Evolutionary conservation across 495 filamentous ascomycete species (phyloP).

Genomic region (Penicilliopsis zonata): DNA sequence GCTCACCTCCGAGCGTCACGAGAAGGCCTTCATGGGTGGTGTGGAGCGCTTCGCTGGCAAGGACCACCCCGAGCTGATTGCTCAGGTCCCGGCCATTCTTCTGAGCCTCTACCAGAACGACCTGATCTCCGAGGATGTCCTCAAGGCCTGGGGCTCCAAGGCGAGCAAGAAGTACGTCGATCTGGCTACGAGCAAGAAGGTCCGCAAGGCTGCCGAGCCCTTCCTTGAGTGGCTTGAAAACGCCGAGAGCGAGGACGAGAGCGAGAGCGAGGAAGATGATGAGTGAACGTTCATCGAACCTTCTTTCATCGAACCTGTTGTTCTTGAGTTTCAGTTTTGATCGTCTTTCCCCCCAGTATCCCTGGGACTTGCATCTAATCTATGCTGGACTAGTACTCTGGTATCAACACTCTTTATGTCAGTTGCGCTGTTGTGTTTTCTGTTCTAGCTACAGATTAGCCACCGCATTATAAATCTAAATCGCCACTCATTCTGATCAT

Average conservation of each 20-base stretch:
- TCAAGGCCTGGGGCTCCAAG: slow-evolving; percentile 85
- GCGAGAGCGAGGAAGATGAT: slow-evolving; percentile 49
- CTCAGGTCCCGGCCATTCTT: slow-evolving; percentile 73
- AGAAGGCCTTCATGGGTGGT: slow-evolving; percentile 96
- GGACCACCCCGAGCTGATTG: slow-evolving; percentile 65
- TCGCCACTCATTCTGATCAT: no score
- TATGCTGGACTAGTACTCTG: no score
- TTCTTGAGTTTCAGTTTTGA: no score
- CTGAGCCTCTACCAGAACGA: slow-evolving; percentile 81
- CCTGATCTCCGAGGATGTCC: slow-evolving; percentile 71
- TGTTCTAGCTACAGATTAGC: no score
- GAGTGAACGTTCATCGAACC: no score
- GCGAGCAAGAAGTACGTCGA: slow-evolving; percentile 98
- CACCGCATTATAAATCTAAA: no score
- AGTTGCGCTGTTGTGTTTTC: no score
- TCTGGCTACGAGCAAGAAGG: slow-evolving; percentile 77
- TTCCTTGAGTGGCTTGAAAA: slow-evolving; percentile 91
- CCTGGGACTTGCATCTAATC: no score
- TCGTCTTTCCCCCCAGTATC: no score
- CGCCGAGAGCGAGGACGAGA: slow-evolving; percentile 75
- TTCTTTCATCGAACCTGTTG: no score
- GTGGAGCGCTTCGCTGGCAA: slow-evolving; percentile 86
- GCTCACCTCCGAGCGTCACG: slow-evolving; percentile 78
- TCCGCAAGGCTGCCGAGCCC: slow-evolving; percentile 84
- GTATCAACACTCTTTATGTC: no score